A percentile compares a stretch with the other conserved stretches of the same genome.
Conservation (phyloP, 805 yeast genomes). For the Diddensiella caesifluorescens region DNA sequence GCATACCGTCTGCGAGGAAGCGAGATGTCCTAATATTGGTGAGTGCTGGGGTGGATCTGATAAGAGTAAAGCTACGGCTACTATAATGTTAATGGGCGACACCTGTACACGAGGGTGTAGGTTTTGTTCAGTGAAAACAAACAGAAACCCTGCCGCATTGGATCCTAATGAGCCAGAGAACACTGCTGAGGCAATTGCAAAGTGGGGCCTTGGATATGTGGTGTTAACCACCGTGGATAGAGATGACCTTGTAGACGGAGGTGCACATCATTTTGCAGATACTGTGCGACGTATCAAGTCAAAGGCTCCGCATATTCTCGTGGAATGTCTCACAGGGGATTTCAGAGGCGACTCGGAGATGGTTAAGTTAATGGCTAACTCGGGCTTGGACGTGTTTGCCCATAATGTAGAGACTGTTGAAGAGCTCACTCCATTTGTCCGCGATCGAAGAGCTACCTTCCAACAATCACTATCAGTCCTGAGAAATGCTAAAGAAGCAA, state of each 20-base stretch:
- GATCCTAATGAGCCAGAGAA: conserved; percentile 97
- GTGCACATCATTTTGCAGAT: conserved; percentile 82
- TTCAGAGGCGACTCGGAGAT: conserved; percentile 83
- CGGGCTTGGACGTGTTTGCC: conserved; percentile 94
- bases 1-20: conserved; percentile 97
- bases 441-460: conserved; percentile 96
- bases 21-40: conserved; percentile 98
- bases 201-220: conserved; percentile 98
- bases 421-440: conserved; percentile 84
- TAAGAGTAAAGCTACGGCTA: conserved; percentile 89
- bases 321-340: conserved; percentile 93
- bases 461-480: conserved; percentile 79
- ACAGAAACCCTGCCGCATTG: conserved; percentile 76
- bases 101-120: conserved; percentile 99
- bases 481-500: conserved; percentile 70
- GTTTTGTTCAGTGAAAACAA: conserved; percentile 94
- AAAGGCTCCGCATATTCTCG: conserved; percentile 85
- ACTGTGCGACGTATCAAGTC: conserved; percentile 79
- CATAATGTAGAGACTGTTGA: conserved; percentile 97
- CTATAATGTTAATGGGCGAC: conserved; percentile 97
- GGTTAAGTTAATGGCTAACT: conserved; percentile 72
- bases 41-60: conserved; percentile 99
- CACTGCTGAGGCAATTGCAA: conserved; percentile 92
- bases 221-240: conserved; percentile 96
- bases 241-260: conserved; percentile 91